Evolutionary conservation across 495 filamentous ascomycete species (phyloP).

Genomic region (Pseudomonodictys pantanalensis): DNA sequence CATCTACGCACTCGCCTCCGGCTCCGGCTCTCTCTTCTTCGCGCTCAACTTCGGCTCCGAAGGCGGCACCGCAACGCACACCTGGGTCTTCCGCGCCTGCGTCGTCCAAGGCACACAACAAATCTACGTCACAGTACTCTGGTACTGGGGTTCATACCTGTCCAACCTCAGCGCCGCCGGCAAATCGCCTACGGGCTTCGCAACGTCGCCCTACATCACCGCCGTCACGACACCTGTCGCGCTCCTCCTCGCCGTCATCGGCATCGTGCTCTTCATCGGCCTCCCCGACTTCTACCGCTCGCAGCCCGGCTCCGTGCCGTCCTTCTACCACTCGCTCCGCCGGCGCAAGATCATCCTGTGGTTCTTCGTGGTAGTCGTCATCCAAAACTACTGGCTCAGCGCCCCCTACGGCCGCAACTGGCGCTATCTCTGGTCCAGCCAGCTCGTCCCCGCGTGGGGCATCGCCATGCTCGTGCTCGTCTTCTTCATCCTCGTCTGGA

Average conservation of each 20-base stretch:
- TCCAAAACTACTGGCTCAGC: constrained; percentile 67
- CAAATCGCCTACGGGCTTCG: constrained; percentile 21
- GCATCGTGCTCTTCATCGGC: constrained; percentile 52
- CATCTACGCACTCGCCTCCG: constrained; percentile 59
- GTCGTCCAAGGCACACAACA: constrained; percentile 63
- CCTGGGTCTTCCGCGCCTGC: constrained; percentile 65
- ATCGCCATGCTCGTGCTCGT: constrained; percentile 52
- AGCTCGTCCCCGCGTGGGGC: constrained; percentile 53
- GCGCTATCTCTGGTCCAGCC: constrained; percentile 56
- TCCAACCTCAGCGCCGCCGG: constrained; percentile 13
- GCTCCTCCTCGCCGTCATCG: constrained; percentile 52
- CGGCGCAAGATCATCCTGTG: constrained; percentile 60
- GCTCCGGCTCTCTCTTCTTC: constrained; percentile 61
- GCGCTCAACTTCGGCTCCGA: constrained; percentile 67
- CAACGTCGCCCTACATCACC: constrained; percentile 42
- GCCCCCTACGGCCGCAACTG: constrained; percentile 62
- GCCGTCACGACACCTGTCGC: constrained; percentile 52
- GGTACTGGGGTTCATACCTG: constrained; percentile 57
- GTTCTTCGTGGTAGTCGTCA: constrained; percentile 59
- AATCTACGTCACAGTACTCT: constrained; percentile 61
- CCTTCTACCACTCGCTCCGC: constrained; percentile 54
- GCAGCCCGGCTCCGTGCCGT: constrained; percentile 63
- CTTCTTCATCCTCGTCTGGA: constrained; percentile 62
- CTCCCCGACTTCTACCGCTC: constrained; percentile 67
- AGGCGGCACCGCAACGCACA: constrained; percentile 57